A percentile compares a stretch with the other conserved stretches of the same genome.
phyloP scores from a whole-genome alignment of 2,329 filamentous ascomycete genomes.

The Stagonosporopsis chrysanthemi region DNA sequence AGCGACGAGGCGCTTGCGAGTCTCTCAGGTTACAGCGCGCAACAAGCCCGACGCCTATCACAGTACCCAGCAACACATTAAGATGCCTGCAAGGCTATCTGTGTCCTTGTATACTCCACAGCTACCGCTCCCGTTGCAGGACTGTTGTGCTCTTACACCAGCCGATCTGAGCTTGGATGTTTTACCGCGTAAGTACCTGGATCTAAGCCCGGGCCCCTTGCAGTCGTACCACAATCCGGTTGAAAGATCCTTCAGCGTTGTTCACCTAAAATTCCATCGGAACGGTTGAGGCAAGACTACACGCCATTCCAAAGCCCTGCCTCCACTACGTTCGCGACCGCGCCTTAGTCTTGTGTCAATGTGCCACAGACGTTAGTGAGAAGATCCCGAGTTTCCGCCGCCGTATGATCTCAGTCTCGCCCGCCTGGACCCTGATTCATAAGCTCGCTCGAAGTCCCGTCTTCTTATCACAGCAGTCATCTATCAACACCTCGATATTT shows the following conservation, averaged over 20 bases:
- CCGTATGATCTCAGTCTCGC: conserved; percentile 23
- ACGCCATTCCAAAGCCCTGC: conserved; percentile 48
- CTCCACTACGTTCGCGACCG: conserved; percentile 44
- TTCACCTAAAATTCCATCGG: conserved; percentile 32
- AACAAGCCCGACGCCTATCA: conserved; percentile 31
- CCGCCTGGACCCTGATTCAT: conserved; percentile 41
- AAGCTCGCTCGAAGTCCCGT: conserved; percentile 33
- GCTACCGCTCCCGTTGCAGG: conserved; percentile 25
- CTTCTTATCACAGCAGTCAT: conserved; percentile 24
- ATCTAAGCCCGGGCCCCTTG: conserved; percentile 34
- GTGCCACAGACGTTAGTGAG: conserved; percentile 43
- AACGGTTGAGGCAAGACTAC: conserved; percentile 30
- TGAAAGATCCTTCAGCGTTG: conserved; percentile 28
- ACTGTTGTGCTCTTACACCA: conserved; percentile 26
- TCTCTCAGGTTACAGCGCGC: conserved; percentile 45
- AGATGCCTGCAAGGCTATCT: conserved; percentile 37
- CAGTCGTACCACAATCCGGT: conserved; percentile 39
- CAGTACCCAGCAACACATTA: conserved; percentile 25
- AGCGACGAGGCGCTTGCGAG: conserved; percentile 35
- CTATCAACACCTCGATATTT: conserved; percentile 13
- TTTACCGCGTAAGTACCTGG: conserved; percentile 21
- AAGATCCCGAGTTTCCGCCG: conserved; percentile 32
- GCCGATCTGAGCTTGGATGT: conserved; percentile 24
- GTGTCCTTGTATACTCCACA: conserved; percentile 25
- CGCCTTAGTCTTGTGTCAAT: conserved; percentile 36